These are phyloP conservation scores for Trichophyton schoenleinii DNA, from an alignment of 2,329 filamentous ascomycete genomes.

Conservation along the genomic window DNA sequence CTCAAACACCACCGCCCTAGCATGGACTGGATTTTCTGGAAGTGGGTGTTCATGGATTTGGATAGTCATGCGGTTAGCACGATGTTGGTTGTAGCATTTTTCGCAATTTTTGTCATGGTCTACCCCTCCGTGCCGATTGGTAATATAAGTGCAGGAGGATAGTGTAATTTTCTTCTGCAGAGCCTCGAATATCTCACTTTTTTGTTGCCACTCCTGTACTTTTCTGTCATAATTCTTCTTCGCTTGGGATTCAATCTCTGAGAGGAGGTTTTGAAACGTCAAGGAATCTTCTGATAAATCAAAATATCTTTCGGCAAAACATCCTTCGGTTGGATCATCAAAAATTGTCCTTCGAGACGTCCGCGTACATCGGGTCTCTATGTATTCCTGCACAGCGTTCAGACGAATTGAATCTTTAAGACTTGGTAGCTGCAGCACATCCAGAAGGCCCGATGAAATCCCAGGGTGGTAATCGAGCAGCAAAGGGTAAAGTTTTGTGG, in stretches of 20 bases:
- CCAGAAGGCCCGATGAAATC: constrained; percentile 39
- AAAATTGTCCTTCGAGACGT: constrained; percentile 34
- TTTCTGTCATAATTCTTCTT: constrained; percentile 22
- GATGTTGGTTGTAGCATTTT: constrained; percentile 32
- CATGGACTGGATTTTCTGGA: constrained; percentile 24
- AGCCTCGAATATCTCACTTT: constrained; percentile 26
- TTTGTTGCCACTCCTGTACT: constrained; percentile 26
- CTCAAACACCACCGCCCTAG: constrained; percentile 42
- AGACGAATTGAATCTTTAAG: constrained; percentile 41
- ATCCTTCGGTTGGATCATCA: constrained; percentile 30
- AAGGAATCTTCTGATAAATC: constrained; percentile 16
- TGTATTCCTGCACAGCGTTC: constrained; percentile 38
- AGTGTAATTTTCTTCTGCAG: constrained; percentile 25
- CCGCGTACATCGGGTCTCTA: constrained; percentile 27
- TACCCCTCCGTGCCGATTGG: constrained; percentile 15
- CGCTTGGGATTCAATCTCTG: constrained; percentile 26
- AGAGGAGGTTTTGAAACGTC: constrained; percentile 21
- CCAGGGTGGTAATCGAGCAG: constrained; percentile 41
- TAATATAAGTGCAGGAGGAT: constrained; percentile 21
- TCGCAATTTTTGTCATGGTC: constrained; percentile 30
- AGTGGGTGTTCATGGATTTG: constrained; percentile 40
- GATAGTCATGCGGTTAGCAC: constrained; percentile 33
- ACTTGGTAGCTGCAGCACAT: constrained; percentile 42
- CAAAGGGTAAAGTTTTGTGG: constrained; percentile 33
- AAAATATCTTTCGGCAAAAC: constrained; percentile 38